Conservation (phyloP, 257 asterid genomes). For the Solanum peruvianum region DNA sequence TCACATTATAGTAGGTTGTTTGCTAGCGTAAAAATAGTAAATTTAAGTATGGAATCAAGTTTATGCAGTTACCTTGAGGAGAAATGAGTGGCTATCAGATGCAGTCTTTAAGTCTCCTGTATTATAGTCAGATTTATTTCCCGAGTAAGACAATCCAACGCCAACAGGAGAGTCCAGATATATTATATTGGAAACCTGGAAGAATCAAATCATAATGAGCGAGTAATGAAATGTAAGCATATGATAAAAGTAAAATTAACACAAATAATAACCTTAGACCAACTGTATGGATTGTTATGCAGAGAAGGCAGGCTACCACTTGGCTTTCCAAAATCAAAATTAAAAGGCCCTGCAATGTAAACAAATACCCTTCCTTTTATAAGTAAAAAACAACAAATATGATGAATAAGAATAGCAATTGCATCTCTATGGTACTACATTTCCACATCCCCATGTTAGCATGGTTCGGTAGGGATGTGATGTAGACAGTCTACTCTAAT, state of each 20-base stretch:
- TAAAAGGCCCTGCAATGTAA: conserved; percentile 72
- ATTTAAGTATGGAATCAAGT: not conserved
- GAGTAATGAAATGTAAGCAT: not conserved
- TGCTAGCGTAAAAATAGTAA: not conserved
- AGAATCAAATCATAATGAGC: not conserved
- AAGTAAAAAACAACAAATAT: not conserved
- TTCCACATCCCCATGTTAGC: not conserved
- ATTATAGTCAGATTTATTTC: conserved; percentile 43
- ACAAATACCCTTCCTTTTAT: not conserved
- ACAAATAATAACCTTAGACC: conserved; percentile 73
- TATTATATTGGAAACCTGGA: conserved; percentile 63
- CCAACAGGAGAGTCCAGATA: conserved; percentile 96
- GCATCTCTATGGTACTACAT: not conserved
- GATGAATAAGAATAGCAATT: not conserved
- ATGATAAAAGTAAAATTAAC: not conserved
- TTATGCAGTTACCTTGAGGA: conserved; percentile 52
- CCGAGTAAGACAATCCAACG: conserved; percentile 77
- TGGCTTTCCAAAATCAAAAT: conserved; percentile 52
- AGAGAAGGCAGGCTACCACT: conserved; percentile 50
- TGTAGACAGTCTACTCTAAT: not conserved
- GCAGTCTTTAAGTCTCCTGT: conserved; percentile 87
- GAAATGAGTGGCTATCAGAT: conserved; percentile 64
- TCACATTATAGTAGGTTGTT: conserved; percentile 5
- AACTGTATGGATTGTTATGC: conserved; percentile 81
- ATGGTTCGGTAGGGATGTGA: not conserved